Percentiles rank a stretch among this genome's conserved stretches.
phyloP scores from a whole-genome alignment of 139 green algal genomes.

The Tetraselmis chui region DNA sequence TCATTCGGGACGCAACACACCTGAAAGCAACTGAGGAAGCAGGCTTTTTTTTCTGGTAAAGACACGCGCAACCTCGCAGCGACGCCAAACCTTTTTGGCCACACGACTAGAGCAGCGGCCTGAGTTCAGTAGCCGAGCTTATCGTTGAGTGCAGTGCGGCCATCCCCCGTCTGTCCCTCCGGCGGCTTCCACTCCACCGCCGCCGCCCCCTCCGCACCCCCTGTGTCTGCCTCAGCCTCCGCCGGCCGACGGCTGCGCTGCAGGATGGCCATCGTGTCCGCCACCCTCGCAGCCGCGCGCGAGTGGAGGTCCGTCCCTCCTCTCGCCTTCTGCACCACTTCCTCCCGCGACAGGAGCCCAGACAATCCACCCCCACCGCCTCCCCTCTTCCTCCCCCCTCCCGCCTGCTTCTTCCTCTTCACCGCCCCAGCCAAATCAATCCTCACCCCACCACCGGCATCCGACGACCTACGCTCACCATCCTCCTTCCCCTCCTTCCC shows the following conservation, averaged over 20 bases:
- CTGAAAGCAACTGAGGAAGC: no score
- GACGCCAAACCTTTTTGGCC: no score
- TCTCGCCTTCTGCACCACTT: conserved; percentile 2
- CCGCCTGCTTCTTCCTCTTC: background rate
- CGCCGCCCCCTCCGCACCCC: background rate
- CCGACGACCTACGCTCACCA: background rate
- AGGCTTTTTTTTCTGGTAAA: no score
- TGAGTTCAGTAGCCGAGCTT: conserved; percentile 50
- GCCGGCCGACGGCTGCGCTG: background rate
- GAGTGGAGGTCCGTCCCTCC: conserved; percentile 2
- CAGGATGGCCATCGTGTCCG: conserved; percentile 15
- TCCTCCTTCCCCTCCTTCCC: background rate
- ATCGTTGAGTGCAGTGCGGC: conserved; percentile 44
- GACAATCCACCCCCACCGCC: background rate
- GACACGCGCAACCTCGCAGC: no score
- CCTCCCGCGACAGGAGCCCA: background rate
- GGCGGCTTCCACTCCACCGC: conserved; percentile 39
- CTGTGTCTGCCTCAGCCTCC: background rate
- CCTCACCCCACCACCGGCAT: background rate
- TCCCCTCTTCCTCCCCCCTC: background rate
- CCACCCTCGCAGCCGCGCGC: background rate
- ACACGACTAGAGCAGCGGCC: no score
- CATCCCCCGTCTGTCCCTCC: conserved; percentile 47
- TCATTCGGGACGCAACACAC: no score
- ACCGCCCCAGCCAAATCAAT: background rate